phyloP scores from a whole-genome alignment of 2,329 filamentous ascomycete genomes.

The Trichoderma sp. region DNA sequence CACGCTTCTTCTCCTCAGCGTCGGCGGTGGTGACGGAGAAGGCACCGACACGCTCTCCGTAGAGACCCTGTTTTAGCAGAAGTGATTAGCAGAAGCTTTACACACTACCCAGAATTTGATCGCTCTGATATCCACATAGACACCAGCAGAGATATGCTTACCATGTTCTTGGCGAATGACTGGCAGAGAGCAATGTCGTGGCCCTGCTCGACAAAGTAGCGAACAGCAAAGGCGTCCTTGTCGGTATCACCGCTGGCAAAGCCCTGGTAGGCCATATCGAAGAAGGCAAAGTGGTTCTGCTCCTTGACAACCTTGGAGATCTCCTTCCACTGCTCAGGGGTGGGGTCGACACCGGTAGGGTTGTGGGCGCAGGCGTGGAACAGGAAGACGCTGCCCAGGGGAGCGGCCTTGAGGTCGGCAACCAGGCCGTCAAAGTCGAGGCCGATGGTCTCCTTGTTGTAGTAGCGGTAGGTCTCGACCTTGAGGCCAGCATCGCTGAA shows the following conservation, averaged over 20 bases:
- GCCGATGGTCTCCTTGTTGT: conserved; percentile 97
- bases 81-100: background rate
- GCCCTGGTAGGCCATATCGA: conserved; percentile 99
- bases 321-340: conserved; percentile 86
- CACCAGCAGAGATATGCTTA: conserved; percentile 44
- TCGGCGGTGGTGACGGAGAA: conserved; percentile 90
- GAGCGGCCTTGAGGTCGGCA: conserved; percentile 85
- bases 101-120: too few relatives aligned
- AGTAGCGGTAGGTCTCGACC: conserved; percentile 97
- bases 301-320: conserved; percentile 86
- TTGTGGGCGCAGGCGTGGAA: conserved; percentile 98
- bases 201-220: conserved; percentile 90
- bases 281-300: conserved; percentile 90
- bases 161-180: conserved; percentile 99
- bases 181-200: conserved; percentile 87
- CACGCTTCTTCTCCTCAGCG: conserved; percentile 88
- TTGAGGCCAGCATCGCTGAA: conserved; percentile 91
- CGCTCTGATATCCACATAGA: background rate
- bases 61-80: conserved; percentile 70
- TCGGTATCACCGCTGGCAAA: conserved; percentile 92
- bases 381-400: conserved; percentile 84
- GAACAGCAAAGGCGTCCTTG: conserved; percentile 89
- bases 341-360: conserved; percentile 95
- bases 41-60: conserved; percentile 95
- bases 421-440: conserved; percentile 96